Evolutionary conservation across 805 yeast species (phyloP), one percentile per base, ranked within the genome.

Genomic region (Lachancea waltii): DNA sequence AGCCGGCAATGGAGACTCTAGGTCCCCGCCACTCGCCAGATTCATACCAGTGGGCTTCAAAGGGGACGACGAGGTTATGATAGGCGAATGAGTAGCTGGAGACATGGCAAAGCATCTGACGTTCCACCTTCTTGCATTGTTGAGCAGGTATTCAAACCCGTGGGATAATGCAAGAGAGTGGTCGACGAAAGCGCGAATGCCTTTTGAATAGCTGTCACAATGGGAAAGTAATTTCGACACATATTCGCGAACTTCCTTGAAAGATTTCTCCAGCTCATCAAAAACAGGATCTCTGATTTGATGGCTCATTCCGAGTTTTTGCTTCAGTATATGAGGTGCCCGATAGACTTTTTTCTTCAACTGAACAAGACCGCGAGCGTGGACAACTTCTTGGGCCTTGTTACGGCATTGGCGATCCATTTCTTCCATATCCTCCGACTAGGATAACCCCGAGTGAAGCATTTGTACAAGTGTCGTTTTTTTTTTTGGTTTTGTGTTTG

Each of bases 291-390:
- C 35, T 3, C 11, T n/a, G 21, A 19, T 33, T 21, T 15, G 40
- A 19, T 22, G 20, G 28, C 40, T 35, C 3, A 32, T n/a, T 11
- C 28, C 17, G 11, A 36, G 21, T 23, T 36, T 30, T 19, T 34
- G 36, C 24, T 16, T 27, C 11, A 35, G 20, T 11, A 19, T 23
- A 16, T 28, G 30, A 22, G 44, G 38, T 4, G 37, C 27, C 6
- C 39, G 32, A n/a, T 28, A 18, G 13, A 35, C 32, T 30, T 26
- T 43, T 4, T 37, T 32, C 21, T 14, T 36, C 8, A 30, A 19
- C 14, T 35, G 38, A n/a, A 27, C 27, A 33, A 35, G 22, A 22
- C 29, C 33, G 6, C 22, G n/a, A 21, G 22, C 36, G 5, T 14
- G 15, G 20, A 19, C 8, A 5, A 33, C 15, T 16, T 33, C 16